Conservation (phyloP, 202 grass and related monocot species). For the Hordeum pubiflorum region DNA sequence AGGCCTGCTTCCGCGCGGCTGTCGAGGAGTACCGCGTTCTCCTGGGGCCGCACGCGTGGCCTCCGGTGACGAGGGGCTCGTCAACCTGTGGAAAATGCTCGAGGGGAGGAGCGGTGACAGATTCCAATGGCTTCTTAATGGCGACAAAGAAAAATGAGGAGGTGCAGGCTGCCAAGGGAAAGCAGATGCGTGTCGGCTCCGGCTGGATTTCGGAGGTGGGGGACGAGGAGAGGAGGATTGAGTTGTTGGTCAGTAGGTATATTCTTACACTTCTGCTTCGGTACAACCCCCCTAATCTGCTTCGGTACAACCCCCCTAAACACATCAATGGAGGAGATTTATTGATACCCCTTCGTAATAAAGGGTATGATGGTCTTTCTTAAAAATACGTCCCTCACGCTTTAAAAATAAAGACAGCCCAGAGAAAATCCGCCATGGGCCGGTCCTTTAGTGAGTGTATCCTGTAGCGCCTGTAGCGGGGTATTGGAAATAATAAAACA, state of each 20-base stretch:
- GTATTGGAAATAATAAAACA: no score
- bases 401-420: no score
- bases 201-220: constrained; percentile 14
- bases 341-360: no score
- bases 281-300: no score
- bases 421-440: no score
- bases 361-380: no score
- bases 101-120: constrained; percentile 47
- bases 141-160: constrained; percentile 48
- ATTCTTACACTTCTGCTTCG: background rate
- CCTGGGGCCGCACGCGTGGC: constrained; percentile 36
- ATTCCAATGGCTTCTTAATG: constrained; percentile 65
- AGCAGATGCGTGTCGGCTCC: constrained; percentile 15
- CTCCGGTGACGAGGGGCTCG: constrained; percentile 37
- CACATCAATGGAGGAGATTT: no score
- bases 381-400: no score
- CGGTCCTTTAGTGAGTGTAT: no score
- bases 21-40: constrained; percentile 55
- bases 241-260: constrained; percentile 58
- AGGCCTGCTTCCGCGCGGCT: constrained; percentile 48
- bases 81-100: constrained; percentile 61
- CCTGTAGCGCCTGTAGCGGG: no score
- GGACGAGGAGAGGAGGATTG: constrained; percentile 61
- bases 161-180: background rate
- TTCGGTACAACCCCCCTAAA: no score